Percentiles rank a stretch among this genome's conserved stretches.
Evolutionary conservation across 306 rosid genomes (phyloP).

Genomic region (Rosa rugosa): DNA sequence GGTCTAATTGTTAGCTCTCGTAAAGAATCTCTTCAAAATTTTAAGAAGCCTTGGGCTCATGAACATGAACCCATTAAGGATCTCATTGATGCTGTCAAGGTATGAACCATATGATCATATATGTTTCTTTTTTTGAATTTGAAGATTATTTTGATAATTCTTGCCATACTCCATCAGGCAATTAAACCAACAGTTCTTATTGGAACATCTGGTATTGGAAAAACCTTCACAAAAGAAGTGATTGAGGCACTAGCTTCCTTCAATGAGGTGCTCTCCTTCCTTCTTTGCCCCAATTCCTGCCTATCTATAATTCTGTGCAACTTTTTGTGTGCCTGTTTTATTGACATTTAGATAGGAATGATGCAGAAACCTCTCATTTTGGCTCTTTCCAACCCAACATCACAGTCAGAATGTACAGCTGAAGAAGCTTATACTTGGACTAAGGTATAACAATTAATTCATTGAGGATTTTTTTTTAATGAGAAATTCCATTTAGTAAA

Average conservation of each 20-base stretch:
- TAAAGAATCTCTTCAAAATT: constrained; percentile 78
- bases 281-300: constrained; percentile 6
- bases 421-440: constrained; percentile 87
- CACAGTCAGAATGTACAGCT: constrained; percentile 94
- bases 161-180: constrained; percentile 34
- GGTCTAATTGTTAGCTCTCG: constrained; percentile 86
- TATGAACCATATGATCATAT: constrained; percentile 14
- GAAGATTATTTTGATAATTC: constrained; percentile 5
- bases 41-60: constrained; percentile 97
- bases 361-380: constrained; percentile 83
- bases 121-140: constrained; percentile 3
- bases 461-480: background rate
- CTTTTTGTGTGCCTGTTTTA: background rate
- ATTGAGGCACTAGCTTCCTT: constrained; percentile 61
- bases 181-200: constrained; percentile 86
- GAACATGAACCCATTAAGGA: constrained; percentile 75
- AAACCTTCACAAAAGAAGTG: constrained; percentile 82
- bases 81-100: constrained; percentile 81
- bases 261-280: constrained; percentile 51
- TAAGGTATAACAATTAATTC: constrained; percentile 46
- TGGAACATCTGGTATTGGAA: constrained; percentile 89
- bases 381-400: constrained; percentile 93
- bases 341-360: constrained; percentile 15
- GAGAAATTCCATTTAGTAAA: background rate
- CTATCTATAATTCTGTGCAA: background rate